Evolutionary conservation across 148 eudicot species (phyloP).

Genomic region (Rhododendron griersonianum): DNA sequence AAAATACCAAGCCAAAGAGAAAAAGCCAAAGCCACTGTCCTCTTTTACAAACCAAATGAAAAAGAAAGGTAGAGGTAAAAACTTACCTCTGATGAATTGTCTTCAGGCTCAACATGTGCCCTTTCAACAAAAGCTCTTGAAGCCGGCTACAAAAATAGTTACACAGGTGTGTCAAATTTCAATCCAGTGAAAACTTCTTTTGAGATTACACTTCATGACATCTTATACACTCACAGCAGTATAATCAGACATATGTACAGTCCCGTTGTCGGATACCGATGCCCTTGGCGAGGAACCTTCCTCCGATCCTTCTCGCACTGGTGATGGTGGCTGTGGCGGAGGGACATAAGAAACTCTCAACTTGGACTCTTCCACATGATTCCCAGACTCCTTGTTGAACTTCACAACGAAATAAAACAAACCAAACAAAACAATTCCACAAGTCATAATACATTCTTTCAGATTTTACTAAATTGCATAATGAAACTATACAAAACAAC

Average conservation of each 20-base stretch:
- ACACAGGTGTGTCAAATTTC: background rate
- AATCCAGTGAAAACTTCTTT: background rate
- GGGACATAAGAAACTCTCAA: conserved; percentile 72
- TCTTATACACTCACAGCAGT: conserved; percentile 44
- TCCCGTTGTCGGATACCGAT: conserved; percentile 73
- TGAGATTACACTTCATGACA: background rate
- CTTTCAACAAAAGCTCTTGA: conserved; percentile 33
- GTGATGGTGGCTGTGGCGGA: conserved; percentile 66
- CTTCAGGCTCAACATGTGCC: conserved; percentile 31
- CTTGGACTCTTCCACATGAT: conserved; percentile 74
- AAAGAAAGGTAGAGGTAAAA: background rate
- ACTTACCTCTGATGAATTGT: conserved; percentile 40
- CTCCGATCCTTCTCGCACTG: conserved; percentile 70
- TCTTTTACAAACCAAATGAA: background rate
- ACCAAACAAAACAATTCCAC: background rate
- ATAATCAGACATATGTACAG: conserved; percentile 31
- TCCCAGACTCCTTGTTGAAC: conserved; percentile 83
- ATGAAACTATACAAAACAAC: background rate
- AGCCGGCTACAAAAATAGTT: conserved; percentile 28
- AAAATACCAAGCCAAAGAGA: background rate
- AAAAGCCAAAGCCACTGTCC: background rate
- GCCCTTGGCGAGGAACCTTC: conserved; percentile 76
- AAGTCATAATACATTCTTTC: background rate
- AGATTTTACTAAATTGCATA: background rate
- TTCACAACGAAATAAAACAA: conserved; percentile 17